Evolutionary conservation across 1,284 basidiomycete genomes (phyloP), one percentile per base, ranked within the genome.

Genomic region (Vanrija sp.): DNA sequence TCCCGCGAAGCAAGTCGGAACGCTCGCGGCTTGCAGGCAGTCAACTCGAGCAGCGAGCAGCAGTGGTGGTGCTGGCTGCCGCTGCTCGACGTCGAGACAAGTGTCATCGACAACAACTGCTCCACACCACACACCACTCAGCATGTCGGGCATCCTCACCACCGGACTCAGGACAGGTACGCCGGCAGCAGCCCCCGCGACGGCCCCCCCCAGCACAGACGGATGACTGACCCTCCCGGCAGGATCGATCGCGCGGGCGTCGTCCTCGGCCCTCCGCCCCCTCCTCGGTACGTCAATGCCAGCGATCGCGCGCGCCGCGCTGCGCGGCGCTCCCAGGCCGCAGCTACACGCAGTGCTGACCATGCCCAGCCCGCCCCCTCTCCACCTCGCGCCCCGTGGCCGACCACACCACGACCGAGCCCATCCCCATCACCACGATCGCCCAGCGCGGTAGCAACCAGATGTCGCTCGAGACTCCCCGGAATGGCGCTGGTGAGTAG

Each of bases 401-500:
- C 57, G 34, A 68, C 67, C 34, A 34, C 34, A 34, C 34, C 34
- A 34, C 34, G 34, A 29, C 69, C 69, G 19, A 71, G 66, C 43
- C 68, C 74, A 29, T 73, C 67, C 38, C 76, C 74, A 63, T 75
- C 49, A 78, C 75, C 38, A 59, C 67, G 12, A 61, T 80, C 56
- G 91, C 91, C 14, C 84, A 87, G 69, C 82, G 80, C 52, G 87
- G 85, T 51, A 89, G 88, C 46, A 90, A 91, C 72, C 91, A 94
- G 73, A 80, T 85, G 57, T 88, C 86, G 71, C 80, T 98, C 62
- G 88, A 94, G 80, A 87, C 85, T 19, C 94, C 94, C 18, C 83
- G 83, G 72, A 97, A 95, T 78, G 88, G 85, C 74, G 91, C 88
- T 68, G 91, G 91, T 91, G 68, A 62, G 86, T 81, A 25, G 26